These are phyloP conservation scores for Botryotinia convoluta DNA, from an alignment of 2,329 filamentous ascomycete genomes.

Conservation along the genomic window DNA sequence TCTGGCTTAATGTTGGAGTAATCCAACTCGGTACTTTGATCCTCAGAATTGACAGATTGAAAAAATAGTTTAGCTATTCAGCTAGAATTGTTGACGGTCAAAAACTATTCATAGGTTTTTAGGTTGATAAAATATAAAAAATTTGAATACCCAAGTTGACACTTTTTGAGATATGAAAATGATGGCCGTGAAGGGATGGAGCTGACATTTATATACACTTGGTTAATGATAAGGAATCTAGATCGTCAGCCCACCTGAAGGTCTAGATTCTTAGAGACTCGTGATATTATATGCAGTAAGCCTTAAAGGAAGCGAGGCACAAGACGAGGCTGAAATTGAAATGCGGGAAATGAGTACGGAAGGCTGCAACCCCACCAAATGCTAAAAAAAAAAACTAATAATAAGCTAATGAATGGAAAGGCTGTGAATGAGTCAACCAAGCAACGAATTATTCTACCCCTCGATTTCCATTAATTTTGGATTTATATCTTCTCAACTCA, in stretches of 20 bases:
- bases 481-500: neutral
- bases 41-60: neutral
- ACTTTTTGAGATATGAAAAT: neutral
- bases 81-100: neutral
- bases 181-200: neutral
- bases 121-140: neutral
- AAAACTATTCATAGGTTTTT: neutral
- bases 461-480: neutral
- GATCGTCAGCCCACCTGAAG: slow-evolving; percentile 16
- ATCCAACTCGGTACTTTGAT: neutral
- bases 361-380: neutral
- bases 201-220: slow-evolving; percentile 6
- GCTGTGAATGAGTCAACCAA: neutral
- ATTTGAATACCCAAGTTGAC: neutral
- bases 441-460: neutral
- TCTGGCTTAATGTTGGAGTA: neutral
- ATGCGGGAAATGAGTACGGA: neutral
- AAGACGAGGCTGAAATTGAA: neutral
- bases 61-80: neutral
- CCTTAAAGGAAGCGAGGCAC: slow-evolving; percentile 2
- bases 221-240: neutral
- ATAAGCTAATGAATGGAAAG: slow-evolving; percentile 6
- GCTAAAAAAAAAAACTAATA: neutral
- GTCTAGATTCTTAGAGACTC: slow-evolving; percentile 16
- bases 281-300: slow-evolving; percentile 1